Base-by-base conservation (phyloP, 148 eudicot species). In the Polygonum maritimum region DNA sequence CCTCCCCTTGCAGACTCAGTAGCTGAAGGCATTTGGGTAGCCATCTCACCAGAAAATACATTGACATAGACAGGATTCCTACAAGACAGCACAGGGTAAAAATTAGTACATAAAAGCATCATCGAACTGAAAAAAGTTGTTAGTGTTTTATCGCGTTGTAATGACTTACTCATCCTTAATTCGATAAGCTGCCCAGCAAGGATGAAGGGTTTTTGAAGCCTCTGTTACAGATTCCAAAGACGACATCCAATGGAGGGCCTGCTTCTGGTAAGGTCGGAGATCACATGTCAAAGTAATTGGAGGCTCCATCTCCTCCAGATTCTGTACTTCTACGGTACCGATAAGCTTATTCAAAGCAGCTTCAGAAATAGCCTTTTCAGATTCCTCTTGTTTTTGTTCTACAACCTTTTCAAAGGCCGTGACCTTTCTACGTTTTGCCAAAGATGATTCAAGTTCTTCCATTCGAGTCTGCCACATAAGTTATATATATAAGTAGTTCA, bases 241-340 rank as follows among this genome's bases (percentile, higher is more conserved):
- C 26, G 84, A 54, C 93, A 89, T 89, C 91, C 91, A 89, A 41
- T 81, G 83, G 21, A 89, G 89, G 49, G 93, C 93, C 78, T 89
- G 88, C 80, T 89, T 89, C 87, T 89, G 93, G 80, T 89, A 89
- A 48, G 91, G 88, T 83, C 87, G 86, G 69, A 89, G 82, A 55
- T 82, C 82, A 82, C 91, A 89, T 48, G 69, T 80, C 48, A 89
- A 85, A n/a, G 88, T 86, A 21, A 65, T 75, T 33, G 93, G 88
- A 69, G 93, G 85, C 40, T 79, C 87, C 89, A 89, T 89, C 76
- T 89, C 93, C 90, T 89, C 82, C 76, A 89, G 82, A 81, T 89
- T 78, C 74, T 86, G 86, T 47, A 76, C 73, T 62, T 89, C 88
- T 44, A 71, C 89, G 71, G 89, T 85, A 81, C 93, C 93, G 79